Evolutionary conservation across 1,139 yeast genomes (phyloP).

Genomic region (Taphrina wiesneri): DNA sequence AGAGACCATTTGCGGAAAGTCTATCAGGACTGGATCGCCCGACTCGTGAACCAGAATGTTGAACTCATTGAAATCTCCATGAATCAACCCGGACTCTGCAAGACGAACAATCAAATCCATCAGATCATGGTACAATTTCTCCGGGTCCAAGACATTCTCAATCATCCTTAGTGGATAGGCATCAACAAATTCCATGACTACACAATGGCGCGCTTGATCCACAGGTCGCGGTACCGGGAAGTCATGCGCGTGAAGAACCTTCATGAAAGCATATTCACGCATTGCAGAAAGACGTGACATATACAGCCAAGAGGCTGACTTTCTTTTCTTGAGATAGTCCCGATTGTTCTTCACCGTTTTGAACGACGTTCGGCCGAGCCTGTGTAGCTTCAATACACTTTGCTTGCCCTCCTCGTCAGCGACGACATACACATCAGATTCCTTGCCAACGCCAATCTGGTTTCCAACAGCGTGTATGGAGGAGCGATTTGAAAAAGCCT

Average conservation of each 20-base stretch:
- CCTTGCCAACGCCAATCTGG: conserved; percentile 95
- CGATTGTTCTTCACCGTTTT: conserved; percentile 88
- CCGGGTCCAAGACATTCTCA: conserved; percentile 51
- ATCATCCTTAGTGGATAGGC: conserved; percentile 67
- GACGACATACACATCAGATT: conserved; percentile 90
- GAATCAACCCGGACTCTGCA: conserved; percentile 87
- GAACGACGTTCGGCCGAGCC: conserved; percentile 91
- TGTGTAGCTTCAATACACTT: conserved; percentile 80
- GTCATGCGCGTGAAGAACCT: conserved; percentile 67
- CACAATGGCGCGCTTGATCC: conserved; percentile 88
- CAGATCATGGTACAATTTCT: conserved; percentile 72
- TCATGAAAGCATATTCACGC: conserved; percentile 88
- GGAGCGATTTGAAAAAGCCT: conserved; percentile 70
- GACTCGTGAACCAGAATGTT: conserved; percentile 75
- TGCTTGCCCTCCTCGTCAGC: conserved; percentile 65
- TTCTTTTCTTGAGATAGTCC: conserved; percentile 76
- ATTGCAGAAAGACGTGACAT: conserved; percentile 86
- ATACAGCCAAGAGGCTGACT: conserved; percentile 84
- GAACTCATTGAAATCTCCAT: conserved; percentile 96
- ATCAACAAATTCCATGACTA: conserved; percentile 84
- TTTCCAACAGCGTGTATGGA: conserved; percentile 77
- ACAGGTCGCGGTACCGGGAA: conserved; percentile 85
- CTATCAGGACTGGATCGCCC: conserved; percentile 72
- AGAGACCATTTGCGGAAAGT: conserved; percentile 97
- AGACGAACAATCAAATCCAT: conserved; percentile 83